Percentiles rank a stretch among this genome's conserved stretches.
These are phyloP conservation scores for Podaxis mareebaensis DNA, from an alignment of 768 basidiomycete species.

Conservation along the genomic window DNA sequence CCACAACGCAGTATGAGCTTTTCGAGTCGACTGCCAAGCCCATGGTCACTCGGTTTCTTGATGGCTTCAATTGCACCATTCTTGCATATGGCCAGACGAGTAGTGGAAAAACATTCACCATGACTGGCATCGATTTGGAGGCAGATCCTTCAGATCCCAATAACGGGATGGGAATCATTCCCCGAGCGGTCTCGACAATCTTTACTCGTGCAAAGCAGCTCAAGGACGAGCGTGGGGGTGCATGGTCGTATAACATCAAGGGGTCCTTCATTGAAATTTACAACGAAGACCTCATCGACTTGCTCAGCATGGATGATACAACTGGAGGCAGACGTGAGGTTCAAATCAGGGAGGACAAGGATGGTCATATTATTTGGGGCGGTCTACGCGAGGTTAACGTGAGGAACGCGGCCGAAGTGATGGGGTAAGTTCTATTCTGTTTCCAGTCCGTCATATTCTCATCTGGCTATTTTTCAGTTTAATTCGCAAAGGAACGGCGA, in stretches of 20 bases:
- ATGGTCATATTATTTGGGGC: slow-evolving; percentile 96
- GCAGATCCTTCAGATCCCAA: slow-evolving; percentile 79
- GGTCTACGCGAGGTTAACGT: slow-evolving; percentile 92
- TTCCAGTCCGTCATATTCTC: slow-evolving; percentile 8
- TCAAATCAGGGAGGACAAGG: slow-evolving; percentile 95
- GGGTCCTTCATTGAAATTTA: slow-evolving; percentile 97
- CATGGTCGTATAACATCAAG: slow-evolving; percentile 81
- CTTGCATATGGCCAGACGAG: slow-evolving; percentile 98
- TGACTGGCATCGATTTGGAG: slow-evolving; percentile 94
- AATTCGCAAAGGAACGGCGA: slow-evolving; percentile 85
- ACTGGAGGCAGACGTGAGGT: slow-evolving; percentile 77
- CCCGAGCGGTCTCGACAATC: slow-evolving; percentile 87
- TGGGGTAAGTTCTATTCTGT: slow-evolving; percentile 64
- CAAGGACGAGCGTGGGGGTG: slow-evolving; percentile 70
- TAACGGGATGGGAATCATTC: slow-evolving; percentile 93
- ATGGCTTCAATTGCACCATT: slow-evolving; percentile 97
- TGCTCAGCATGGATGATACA: slow-evolving; percentile 75
- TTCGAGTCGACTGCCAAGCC: slow-evolving; percentile 85
- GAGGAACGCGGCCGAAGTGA: slow-evolving; percentile 83
- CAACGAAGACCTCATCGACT: slow-evolving; percentile 98
- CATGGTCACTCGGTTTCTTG: slow-evolving; percentile 82
- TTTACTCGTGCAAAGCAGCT: slow-evolving; percentile 77
- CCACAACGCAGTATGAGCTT: slow-evolving; percentile 80
- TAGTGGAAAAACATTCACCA: slow-evolving; percentile 96
- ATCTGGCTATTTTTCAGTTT: slow-evolving; percentile 47